Base-by-base conservation (phyloP, 2,329 filamentous ascomycete species). In the Fusarium virguliforme region DNA sequence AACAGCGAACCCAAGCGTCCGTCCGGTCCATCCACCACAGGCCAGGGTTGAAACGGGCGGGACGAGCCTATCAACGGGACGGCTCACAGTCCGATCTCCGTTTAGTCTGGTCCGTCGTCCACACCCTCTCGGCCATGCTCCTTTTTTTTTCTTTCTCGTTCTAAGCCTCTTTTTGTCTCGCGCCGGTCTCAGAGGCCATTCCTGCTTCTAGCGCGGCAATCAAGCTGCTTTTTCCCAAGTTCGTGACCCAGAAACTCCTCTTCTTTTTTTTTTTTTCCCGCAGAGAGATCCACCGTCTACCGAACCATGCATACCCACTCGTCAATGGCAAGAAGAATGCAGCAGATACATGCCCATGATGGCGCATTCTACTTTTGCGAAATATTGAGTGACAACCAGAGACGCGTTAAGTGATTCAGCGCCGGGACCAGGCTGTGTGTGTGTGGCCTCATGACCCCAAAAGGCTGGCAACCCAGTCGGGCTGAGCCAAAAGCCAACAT, bases 41-140 rank as follows among this genome's bases (percentile, higher is more conserved):
- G 53, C 41, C 51, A 50, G 60, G 41, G 54, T 67, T 50, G 43
- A 48, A 65, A 71, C 64, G 67, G 55, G 51, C 67, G 67, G 64
- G 67, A 71, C 71, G 68, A 71, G 68, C 68, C 68, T 71, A 71
- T 72, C 64, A 71, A 56, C 68, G 68, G 68, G 68, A 65, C 68
- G 68, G 68, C 68, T 69, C 68, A 72, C 58, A 48, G 57, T 59
- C 60, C 50, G 58, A 72, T 72, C 55, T 64, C 60, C 24, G 50
- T 50, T 48, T 66, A 72, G 68, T 28, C 28, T 48, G 43, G 43
- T 48, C 43, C 26, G 41, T 32, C n/a, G 13, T n/a, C 24, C 43
- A 48, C 43, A 28, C 43, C 55, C 35, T 51, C 53, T 26, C 34
- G 59, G 40, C 46, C 53, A 58, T 68, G 24, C 53, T 62, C 24